Evolutionary conservation across 495 filamentous ascomycete species (phyloP).

Genomic region (Physcia stellaris): DNA sequence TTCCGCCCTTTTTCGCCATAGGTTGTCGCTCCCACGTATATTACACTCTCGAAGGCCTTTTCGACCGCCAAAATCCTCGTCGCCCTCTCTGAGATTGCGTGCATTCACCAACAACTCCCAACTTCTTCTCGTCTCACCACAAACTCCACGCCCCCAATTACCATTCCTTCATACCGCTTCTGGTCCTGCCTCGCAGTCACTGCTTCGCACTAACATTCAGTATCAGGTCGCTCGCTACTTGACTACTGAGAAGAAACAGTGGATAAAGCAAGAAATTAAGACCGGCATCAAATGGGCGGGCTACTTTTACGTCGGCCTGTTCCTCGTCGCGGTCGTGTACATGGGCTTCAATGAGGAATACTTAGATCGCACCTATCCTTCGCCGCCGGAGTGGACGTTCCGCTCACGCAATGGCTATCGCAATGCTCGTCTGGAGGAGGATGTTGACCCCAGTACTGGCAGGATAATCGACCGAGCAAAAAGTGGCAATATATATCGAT

Average conservation of each 20-base stretch:
- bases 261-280: conserved; percentile 49
- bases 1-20: conserved; percentile 3
- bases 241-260: conserved; percentile 59
- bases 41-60: conserved; percentile 1
- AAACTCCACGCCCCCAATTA: conserved; percentile 54
- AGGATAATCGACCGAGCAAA: conserved; percentile 51
- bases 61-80: conserved; percentile 9
- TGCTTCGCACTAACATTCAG: conserved; percentile 27
- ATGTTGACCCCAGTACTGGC: conserved; percentile 33
- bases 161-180: conserved; percentile 56
- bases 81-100: conserved; percentile 10
- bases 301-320: conserved; percentile 40
- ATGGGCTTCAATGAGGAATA: conserved; percentile 51
- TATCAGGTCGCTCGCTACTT: conserved; percentile 53
- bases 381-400: conserved; percentile 62
- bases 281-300: conserved; percentile 44
- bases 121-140: conserved; percentile 33
- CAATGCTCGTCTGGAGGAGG: conserved; percentile 39
- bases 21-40: conserved; percentile 1
- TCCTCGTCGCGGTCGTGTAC: conserved; percentile 37
- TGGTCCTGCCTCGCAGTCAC: conserved; percentile 21
- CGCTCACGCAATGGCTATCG: conserved; percentile 45
- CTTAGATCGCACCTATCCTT: conserved; percentile 60
- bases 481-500: conserved; percentile 38
- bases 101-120: conserved; percentile 35